phyloP scores from a whole-genome alignment of 148 eudicot species.

The Heliosperma pusillum region DNA sequence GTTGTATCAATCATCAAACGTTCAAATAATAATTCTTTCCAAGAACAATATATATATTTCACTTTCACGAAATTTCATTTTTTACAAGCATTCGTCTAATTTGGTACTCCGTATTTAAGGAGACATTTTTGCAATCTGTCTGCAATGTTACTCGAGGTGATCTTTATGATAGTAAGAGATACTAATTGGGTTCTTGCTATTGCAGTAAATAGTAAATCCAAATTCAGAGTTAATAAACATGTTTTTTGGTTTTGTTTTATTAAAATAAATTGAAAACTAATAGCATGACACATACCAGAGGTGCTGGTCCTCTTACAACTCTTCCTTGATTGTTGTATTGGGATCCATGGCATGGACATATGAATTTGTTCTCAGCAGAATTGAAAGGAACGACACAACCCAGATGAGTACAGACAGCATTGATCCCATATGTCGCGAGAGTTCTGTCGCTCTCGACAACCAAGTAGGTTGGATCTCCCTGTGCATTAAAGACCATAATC shows the following conservation, averaged over 20 bases:
- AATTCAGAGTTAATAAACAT: too few species aligned
- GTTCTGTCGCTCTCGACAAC: constrained; percentile 85
- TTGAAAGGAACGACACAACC: constrained; percentile 96
- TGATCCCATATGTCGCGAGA: constrained; percentile 81
- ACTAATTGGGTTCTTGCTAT: neutral
- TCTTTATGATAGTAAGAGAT: too few species aligned
- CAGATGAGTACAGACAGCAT: constrained; percentile 93
- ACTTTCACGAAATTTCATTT: neutral
- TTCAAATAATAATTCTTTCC: too few species aligned
- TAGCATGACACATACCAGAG: constrained; percentile 44
- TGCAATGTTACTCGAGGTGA: too few species aligned
- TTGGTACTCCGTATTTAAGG: too few species aligned
- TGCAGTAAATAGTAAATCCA: neutral
- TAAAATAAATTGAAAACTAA: neutral
- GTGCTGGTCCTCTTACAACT: constrained; percentile 95
- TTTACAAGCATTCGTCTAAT: neutral
- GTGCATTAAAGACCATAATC: constrained; percentile 9
- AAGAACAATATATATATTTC: too few species aligned
- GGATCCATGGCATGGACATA: constrained; percentile 96
- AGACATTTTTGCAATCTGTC: too few species aligned
- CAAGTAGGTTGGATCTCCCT: constrained; percentile 96
- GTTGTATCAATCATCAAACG: neutral
- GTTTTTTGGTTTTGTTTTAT: too few species aligned
- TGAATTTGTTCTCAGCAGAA: constrained; percentile 90
- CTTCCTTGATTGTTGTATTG: constrained; percentile 90